Percentiles rank a stretch among this genome's conserved stretches.
These are phyloP conservation scores for Chlorella sp. DNA, from an alignment of 139 green algal genomes.

Conservation along the genomic window DNA sequence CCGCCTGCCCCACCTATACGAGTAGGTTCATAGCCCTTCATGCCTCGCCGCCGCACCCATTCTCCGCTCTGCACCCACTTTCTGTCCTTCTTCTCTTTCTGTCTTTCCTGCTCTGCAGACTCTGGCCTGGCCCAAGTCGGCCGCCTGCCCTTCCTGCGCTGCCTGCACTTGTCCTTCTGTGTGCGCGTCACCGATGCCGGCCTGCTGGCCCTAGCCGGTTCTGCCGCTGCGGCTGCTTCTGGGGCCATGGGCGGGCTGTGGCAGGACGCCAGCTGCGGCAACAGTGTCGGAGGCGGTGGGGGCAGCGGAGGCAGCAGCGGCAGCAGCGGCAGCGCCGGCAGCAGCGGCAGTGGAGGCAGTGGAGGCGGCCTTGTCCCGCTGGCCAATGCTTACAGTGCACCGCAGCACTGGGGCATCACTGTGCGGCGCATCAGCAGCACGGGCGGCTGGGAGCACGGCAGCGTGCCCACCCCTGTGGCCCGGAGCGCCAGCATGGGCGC, in stretches of 20 bases:
- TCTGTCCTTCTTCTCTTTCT: too few species aligned
- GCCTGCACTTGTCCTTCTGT: constrained; percentile 24
- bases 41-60: too few species aligned
- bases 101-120: neutral
- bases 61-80: too few species aligned
- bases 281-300: neutral
- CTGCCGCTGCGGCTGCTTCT: neutral
- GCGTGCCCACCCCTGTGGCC: too few species aligned
- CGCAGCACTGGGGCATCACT: neutral
- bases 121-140: neutral
- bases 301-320: neutral
- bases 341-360: neutral
- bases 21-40: too few species aligned
- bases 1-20: too few species aligned
- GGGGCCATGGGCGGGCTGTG: too few species aligned
- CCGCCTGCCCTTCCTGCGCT: constrained; percentile 16
- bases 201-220: neutral
- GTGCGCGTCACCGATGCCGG: constrained; percentile 8
- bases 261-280: neutral
- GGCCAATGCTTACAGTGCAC: neutral
- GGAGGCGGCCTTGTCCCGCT: too few species aligned
- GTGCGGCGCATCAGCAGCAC: too few species aligned
- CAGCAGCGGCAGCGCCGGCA: neutral
- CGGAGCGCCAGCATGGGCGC: too few species aligned
- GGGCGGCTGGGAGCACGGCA: too few species aligned